phyloP scores from a whole-genome alignment of 805 yeast species.

The Metschnikowia chrysomelidarum region DNA sequence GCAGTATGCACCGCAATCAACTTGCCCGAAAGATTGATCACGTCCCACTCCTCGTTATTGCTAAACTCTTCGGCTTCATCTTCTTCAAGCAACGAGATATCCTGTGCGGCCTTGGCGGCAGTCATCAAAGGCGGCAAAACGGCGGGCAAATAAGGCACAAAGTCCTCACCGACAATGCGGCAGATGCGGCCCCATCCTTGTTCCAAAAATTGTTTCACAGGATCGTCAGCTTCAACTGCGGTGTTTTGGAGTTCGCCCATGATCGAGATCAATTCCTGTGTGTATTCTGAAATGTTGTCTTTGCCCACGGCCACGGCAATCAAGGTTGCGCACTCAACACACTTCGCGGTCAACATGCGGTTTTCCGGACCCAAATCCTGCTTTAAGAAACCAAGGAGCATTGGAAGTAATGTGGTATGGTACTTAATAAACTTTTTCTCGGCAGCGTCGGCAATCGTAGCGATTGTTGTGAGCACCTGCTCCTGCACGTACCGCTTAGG shows the following conservation, averaged over 20 bases:
- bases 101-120: conserved; percentile 88
- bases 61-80: conserved; percentile 79
- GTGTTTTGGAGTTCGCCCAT: conserved; percentile 70
- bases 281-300: conserved; percentile 77
- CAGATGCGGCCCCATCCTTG: conserved; percentile 97
- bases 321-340: conserved; percentile 92
- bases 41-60: conserved; percentile 93
- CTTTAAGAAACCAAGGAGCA: conserved; percentile 72
- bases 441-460: conserved; percentile 96
- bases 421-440: conserved; percentile 84
- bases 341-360: conserved; percentile 81
- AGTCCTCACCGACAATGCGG: conserved; percentile 78
- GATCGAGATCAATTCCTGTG: conserved; percentile 67
- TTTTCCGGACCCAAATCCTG: conserved; percentile 78
- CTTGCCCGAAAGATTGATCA: conserved; percentile 85
- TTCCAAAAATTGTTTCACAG: conserved; percentile 80
- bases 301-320: conserved; percentile 95
- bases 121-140: conserved; percentile 87
- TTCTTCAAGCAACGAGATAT: conserved; percentile 84
- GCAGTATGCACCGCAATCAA: conserved; percentile 95
- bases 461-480: conserved; percentile 94
- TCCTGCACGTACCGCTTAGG: conserved; percentile 95
- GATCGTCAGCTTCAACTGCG: conserved; percentile 70
- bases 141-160: conserved; percentile 75
- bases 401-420: conserved; percentile 92